Base-by-base conservation (phyloP, 1,284 basidiomycete genomes). In the Irpex sp. region DNA sequence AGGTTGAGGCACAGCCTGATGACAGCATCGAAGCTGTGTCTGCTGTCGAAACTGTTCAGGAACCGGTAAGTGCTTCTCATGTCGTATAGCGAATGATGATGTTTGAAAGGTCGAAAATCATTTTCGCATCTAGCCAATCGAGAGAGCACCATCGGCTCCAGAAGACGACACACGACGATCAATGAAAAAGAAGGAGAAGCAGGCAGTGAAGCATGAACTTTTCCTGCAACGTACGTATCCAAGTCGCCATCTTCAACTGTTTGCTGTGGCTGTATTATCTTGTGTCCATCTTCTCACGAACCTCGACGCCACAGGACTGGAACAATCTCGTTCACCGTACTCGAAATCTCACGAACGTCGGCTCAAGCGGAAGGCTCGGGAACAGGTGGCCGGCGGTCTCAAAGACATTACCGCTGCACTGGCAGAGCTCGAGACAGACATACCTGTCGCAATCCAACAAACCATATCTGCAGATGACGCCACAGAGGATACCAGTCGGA, bases 261-360 rank as follows among this genome's bases (percentile, higher is more conserved):
- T 5, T 19, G 9, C 21, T 36, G n/a, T 58, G 55, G 13, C 46
- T 61, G 21, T 21, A n/a, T 5, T 9, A n/a, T 5, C 46, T 33
- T 43, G 46, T 47, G 57, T 56, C 17, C 49, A 50, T 55, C 26
- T 55, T 19, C 33, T 55, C 17, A 51, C 49, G 9, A 26, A 55
- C 33, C 31, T 53, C 51, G 53, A 7, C 60, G 21, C 55, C 43
- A 47, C 67, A 92, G 91, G 85, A 53, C 74, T 92, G 56, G 83
- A 81, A 64, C 74, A 79, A 1, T 77, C 79, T 2, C 75, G 76
- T 39, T 77, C 80, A 0, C 87, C 88, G 1, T 88, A 92, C 72
- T 93, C 92, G 0, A 93, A 90, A 72, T 90, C 88, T 5, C 89
- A 92, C 70, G 77, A 77, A 36, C 83, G 89, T 33, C 84, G 92